These are phyloP conservation scores for Melaleuca alternifolia DNA, from an alignment of 345 rosid genomes.

Conservation along the genomic window DNA sequence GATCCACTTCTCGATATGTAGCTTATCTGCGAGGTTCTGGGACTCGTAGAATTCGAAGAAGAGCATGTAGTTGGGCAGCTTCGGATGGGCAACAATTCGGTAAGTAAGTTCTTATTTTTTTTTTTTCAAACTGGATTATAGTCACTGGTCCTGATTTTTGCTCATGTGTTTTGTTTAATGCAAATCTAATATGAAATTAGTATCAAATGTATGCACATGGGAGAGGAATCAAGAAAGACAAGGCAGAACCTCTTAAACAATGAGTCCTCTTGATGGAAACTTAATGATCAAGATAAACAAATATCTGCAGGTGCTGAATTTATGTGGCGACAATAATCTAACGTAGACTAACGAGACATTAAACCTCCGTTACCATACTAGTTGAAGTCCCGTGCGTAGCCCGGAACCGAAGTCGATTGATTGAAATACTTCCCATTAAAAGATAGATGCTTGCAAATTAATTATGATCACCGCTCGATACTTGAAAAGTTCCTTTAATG, in stretches of 20 bases:
- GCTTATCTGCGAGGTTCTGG: constrained; percentile 44
- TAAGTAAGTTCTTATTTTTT: background rate
- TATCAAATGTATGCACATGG: background rate
- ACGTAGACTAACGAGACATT: background rate
- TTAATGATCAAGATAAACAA: background rate
- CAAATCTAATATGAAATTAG: background rate
- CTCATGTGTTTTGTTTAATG: background rate
- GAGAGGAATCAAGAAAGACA: background rate
- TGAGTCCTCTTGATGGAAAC: background rate
- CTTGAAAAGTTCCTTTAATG: background rate
- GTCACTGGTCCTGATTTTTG: background rate
- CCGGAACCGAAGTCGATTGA: background rate
- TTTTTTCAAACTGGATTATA: background rate
- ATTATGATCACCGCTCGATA: background rate
- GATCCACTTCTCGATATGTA: constrained; percentile 80
- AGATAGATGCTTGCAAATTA: background rate
- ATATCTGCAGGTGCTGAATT: background rate
- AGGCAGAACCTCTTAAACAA: background rate
- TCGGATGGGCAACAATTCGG: constrained; percentile 52
- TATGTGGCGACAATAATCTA: background rate
- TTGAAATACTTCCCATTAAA: background rate
- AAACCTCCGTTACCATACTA: background rate
- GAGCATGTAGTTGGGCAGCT: constrained; percentile 80
- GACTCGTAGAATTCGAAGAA: constrained; percentile 67
- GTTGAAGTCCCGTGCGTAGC: background rate